phyloP scores from a whole-genome alignment of 352 stramenopile genomes.

The Phytophthora uliginosa region DNA sequence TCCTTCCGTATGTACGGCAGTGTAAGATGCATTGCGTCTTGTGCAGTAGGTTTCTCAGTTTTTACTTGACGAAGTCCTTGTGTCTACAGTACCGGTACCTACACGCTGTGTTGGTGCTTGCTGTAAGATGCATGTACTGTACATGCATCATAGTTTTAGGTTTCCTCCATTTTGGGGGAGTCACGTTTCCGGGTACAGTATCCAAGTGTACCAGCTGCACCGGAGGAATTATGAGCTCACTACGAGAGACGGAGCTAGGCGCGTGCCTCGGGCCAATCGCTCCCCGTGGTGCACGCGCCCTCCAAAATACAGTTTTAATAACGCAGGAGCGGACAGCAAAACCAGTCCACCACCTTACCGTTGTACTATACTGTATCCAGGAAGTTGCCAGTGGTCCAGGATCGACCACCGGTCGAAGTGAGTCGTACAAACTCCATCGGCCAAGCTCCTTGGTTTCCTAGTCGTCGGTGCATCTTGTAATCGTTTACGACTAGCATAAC shows the following conservation, averaged over 20 bases:
- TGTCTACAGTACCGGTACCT: no score
- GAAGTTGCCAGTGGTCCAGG: background rate
- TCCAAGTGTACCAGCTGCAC: slow-evolving; percentile 17
- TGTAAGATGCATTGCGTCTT: background rate
- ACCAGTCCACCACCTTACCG: slow-evolving; percentile 25
- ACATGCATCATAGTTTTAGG: background rate
- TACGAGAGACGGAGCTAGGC: slow-evolving; percentile 28
- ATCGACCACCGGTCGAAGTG: slow-evolving; percentile 1
- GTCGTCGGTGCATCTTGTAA: background rate
- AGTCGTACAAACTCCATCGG: background rate
- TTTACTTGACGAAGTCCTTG: no score
- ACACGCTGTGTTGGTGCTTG: no score
- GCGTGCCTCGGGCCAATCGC: slow-evolving; percentile 35
- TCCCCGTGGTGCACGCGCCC: slow-evolving; percentile 7
- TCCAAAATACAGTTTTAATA: slow-evolving; percentile 33
- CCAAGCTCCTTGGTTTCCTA: background rate
- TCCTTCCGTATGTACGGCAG: background rate
- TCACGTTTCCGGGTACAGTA: background rate
- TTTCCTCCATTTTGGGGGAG: background rate
- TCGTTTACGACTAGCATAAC: slow-evolving; percentile 1
- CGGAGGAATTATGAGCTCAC: slow-evolving; percentile 16
- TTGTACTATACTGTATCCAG: background rate
- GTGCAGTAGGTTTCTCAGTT: background rate
- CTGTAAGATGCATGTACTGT: no score
- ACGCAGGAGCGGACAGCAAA: slow-evolving; percentile 22